Base-by-base conservation (phyloP, 495 filamentous ascomycete genomes). In the Penicillium atrosanguineum region DNA sequence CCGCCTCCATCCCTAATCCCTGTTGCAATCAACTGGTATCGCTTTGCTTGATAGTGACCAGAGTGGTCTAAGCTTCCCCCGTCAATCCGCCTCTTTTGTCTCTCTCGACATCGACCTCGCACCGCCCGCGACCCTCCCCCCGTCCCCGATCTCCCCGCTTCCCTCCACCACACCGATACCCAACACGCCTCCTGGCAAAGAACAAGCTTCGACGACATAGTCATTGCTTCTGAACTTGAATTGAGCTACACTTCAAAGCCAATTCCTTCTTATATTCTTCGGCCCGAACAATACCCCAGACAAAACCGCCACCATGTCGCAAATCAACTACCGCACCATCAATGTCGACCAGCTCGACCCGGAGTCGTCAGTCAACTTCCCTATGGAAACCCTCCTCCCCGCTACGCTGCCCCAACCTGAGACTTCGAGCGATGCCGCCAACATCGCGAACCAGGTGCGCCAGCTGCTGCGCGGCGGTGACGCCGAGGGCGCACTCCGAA, bases 291-390 rank as follows among this genome's bases (percentile, higher is more conserved):
- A 31, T 38, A 50, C 15, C 31, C 31, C 34, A 45, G 23, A 38
- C 25, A 39, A 14, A 56, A 38, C 40, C 54, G 46, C 60, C 60
- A 74, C 51, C 45, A 87, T 86, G 83, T 71, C 83, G 40, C 71
- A 74, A 64, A 59, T 76, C 64, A 87, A 88, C 79, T 96, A 89
- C 85, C 89, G 91, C 68, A 95, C 90, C 62, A 93, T 96, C 79
- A 90, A 96, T 77, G 85, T 96, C 74, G 91, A 96, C 72, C 81
- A 84, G 58, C 83, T 93, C 49, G 86, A 91, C 71, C 87, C 90
- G n/a, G 91, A 96, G 72, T 88, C 87, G 52, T 77, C 87, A 42
- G 74, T 82, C 66, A 96, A 95, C 80, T 96, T 96, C 76, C 86
- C 91, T 64, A 81, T 87, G 62, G 79, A 85, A 44, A 85, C 90